Evolutionary conservation across 805 yeast species (phyloP).

Genomic region (Lachancea kluyveri): DNA sequence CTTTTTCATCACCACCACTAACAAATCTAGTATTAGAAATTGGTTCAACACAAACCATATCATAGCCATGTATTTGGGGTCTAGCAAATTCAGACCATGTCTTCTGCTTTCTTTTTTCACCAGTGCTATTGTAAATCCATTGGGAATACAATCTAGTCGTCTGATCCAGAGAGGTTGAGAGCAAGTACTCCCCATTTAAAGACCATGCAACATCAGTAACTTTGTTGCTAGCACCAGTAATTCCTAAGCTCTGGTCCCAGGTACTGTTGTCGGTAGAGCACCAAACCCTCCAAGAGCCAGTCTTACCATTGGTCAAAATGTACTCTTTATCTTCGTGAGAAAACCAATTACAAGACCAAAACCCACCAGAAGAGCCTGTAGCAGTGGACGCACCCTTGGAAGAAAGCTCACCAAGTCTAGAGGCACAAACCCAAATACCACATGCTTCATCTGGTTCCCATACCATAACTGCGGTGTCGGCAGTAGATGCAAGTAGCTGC

Average conservation of each 20-base stretch:
- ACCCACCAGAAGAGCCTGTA: conserved; percentile 85
- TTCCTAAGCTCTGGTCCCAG: conserved; percentile 47
- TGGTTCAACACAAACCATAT: conserved; percentile 75
- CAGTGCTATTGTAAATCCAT: conserved; percentile 39
- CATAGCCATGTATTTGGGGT: conserved; percentile 98
- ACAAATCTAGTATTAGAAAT: conserved; percentile 60
- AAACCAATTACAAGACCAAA: conserved; percentile 70
- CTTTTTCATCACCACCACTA: conserved; percentile 95
- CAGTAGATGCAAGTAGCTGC: conserved; percentile 74
- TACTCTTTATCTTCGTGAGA: conserved; percentile 35
- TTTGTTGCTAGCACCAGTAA: conserved; percentile 70
- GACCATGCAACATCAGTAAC: conserved; percentile 81
- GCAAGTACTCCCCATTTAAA: conserved; percentile 53
- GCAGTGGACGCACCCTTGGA: conserved; percentile 98
- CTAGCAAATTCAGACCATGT: conserved; percentile 92
- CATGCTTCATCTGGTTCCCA: conserved; percentile 87
- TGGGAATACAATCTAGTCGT: conserved; percentile 80
- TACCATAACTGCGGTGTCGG: conserved; percentile 87
- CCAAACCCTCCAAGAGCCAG: conserved; percentile 92
- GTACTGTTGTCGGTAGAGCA: conserved; percentile 28
- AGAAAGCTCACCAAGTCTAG: conserved; percentile 84
- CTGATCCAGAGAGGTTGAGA: conserved; percentile 84
- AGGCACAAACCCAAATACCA: conserved; percentile 82
- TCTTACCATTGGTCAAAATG: conserved; percentile 78
- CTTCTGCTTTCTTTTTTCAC: conserved; percentile 20